Evolutionary conservation across 1,284 basidiomycete species (phyloP), one percentile per base, ranked within the genome.

Genomic region (Ustilago loliicola): DNA sequence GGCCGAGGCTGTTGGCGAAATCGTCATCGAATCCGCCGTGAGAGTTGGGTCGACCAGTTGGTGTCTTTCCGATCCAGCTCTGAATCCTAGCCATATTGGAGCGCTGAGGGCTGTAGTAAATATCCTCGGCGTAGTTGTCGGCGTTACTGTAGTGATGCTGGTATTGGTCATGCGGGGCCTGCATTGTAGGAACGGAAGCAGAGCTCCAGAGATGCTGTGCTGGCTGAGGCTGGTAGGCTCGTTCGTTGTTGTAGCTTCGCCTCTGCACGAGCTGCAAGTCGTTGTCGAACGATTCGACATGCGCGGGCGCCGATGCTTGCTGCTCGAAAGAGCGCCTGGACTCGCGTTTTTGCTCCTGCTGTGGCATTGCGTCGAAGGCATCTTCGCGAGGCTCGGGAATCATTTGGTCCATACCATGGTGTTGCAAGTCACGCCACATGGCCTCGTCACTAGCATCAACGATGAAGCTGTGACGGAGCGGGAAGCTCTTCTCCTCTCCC

Each of bases 51-150:
- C 47, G 65, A 30, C 54, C 72, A 0, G 66, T 65, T 0, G 72
- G 72, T 10, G 67, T 76, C 59, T 76, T 71, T 23, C 67, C 68
- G 45, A 76, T 76, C 73, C 73, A 76, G 61, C 68, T 71, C 32
- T 76, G 73, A 19, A 76, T 74, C 27, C 72, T 57, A 7, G 72
- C 66, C 55, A 66, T 59, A 59, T 65, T 74, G 58, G 62, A 61
- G 47, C 72, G 62, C 53, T 67, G 65, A 7, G 71, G 65, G 48
- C 58, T 68, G 40, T 61, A 42, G 58, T 61, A 64, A 19, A 38
- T 36, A 3, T 72, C 64, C 9, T 51, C 32, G 2, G 45, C 54
- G 38, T 52, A 52, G 3, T 42, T 45, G 40, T 52, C 48, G 23
- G 17, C 45, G 17, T 59, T 29, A 1, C n/a, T 40, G n/a, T 47